These are phyloP conservation scores for Lepiota subincarnata DNA, from an alignment of 768 basidiomycete species.

Conservation along the genomic window DNA sequence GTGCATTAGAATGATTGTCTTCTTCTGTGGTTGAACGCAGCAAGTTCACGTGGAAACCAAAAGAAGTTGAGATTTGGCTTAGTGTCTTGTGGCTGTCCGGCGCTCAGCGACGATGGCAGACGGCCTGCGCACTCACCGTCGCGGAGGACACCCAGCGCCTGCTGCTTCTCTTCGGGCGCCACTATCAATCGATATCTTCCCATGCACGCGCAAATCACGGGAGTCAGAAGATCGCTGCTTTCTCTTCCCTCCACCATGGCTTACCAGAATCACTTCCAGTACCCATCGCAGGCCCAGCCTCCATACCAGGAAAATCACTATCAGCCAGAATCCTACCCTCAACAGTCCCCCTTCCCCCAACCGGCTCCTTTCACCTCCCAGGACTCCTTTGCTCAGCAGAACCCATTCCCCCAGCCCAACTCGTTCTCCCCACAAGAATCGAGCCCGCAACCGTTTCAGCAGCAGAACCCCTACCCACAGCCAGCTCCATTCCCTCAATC, in stretches of 20 bases:
- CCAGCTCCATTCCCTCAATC: not conserved
- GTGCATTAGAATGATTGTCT: constrained; percentile 10
- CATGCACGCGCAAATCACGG: constrained; percentile 12
- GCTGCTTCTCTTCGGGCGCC: constrained; percentile 1
- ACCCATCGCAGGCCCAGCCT: not conserved
- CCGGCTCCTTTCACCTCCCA: not conserved
- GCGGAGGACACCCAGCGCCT: too few species aligned
- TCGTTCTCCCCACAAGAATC: not conserved
- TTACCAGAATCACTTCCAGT: constrained; percentile 1
- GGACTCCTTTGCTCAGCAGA: not conserved
- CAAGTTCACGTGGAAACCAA: not conserved
- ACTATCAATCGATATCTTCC: constrained; percentile 13
- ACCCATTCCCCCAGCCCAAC: not conserved
- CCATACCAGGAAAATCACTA: not conserved
- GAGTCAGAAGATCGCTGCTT: constrained; percentile 1
- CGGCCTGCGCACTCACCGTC: too few species aligned
- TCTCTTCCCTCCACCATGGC: constrained; percentile 5
- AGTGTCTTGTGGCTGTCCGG: too few species aligned
- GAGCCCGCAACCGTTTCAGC: not conserved
- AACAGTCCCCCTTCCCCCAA: not conserved
- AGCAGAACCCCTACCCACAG: constrained; percentile 1
- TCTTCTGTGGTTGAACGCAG: constrained; percentile 3
- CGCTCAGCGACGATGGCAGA: too few species aligned
- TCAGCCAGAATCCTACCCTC: constrained; percentile 2
- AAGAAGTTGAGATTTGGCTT: too few species aligned